Conservation (phyloP, 768 basidiomycete species). For the Mycena metata region DNA sequence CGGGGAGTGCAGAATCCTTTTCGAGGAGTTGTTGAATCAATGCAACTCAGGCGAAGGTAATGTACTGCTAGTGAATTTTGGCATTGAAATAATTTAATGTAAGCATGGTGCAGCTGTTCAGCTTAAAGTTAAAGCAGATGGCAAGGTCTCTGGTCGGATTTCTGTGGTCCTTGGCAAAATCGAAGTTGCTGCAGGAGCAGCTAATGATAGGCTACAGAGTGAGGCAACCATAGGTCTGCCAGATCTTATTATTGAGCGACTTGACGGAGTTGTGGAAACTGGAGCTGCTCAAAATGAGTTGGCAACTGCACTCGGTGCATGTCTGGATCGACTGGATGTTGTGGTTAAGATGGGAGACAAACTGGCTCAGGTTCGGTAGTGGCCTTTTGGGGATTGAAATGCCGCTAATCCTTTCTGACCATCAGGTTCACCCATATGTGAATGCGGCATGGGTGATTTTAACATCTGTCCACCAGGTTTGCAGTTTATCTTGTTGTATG, state of each 20-base stretch:
- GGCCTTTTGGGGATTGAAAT: background rate
- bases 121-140: background rate
- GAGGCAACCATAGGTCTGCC: too few species aligned
- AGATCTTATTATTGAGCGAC: too few species aligned
- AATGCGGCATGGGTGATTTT: slow-evolving; percentile 3
- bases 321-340: too few species aligned
- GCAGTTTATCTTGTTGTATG: background rate
- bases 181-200: background rate
- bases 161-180: background rate
- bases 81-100: too few species aligned
- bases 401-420: background rate
- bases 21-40: too few species aligned
- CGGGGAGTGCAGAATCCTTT: too few species aligned
- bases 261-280: too few species aligned
- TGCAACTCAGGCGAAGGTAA: too few species aligned
- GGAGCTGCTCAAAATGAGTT: too few species aligned
- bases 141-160: background rate
- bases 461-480: slow-evolving; percentile 4
- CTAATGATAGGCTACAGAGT: background rate
- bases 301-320: too few species aligned
- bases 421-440: slow-evolving; percentile 14
- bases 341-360: background rate
- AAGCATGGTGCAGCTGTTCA: too few species aligned
- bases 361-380: background rate
- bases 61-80: too few species aligned